Evolutionary conservation across 257 asterid genomes (phyloP), one percentile per base, ranked within the genome.

Genomic region (Cinchona pubescens): DNA sequence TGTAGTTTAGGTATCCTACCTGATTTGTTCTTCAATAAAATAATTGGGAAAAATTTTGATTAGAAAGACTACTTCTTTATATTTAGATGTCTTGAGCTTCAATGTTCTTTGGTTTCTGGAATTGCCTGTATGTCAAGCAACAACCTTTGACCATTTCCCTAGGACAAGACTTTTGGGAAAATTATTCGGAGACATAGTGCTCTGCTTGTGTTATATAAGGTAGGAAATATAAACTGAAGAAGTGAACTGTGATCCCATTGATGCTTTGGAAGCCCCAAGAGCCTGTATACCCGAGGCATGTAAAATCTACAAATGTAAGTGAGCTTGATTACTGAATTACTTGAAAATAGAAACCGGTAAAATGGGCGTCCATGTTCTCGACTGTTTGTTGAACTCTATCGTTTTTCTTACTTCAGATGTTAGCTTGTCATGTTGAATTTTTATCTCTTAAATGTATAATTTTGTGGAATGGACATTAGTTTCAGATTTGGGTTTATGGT

Each of bases 201-300:
- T 48, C 71, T 79, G 68, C 82, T 86, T 53, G 81, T 86, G 35
- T 87, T 94, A 58, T 94, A 90, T 78, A 86, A 80, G 99, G 97
- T 64, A 78, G 99, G 85, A 55, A 89, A 77, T 94, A 94, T 78
- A 76, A 80, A 74, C 80, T 87, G 15, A 87, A 84, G 83, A 77
- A 79, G 76, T 86, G 87, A 74, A 96, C 96, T 18, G 82, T 81
- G 72, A 79, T 94, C 82, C 99, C 99, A 12, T 68, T 87, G 67
- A 94, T 92, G 98, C 75, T 92, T 74, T 94, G 99, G 99, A 94
- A 92, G 85, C 99, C 99, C 67, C 97, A 85, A 32, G 98, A 91
- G 77, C 99, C 98, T 1, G 94, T 94, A 19, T 94, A 94, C 82
- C 99, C 99, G n/a, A n/a, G n/a, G n/a, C n/a, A n/a, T n/a, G n/a